Conservation (phyloP, 139 green algal genomes). For the Closterium sp. region DNA sequence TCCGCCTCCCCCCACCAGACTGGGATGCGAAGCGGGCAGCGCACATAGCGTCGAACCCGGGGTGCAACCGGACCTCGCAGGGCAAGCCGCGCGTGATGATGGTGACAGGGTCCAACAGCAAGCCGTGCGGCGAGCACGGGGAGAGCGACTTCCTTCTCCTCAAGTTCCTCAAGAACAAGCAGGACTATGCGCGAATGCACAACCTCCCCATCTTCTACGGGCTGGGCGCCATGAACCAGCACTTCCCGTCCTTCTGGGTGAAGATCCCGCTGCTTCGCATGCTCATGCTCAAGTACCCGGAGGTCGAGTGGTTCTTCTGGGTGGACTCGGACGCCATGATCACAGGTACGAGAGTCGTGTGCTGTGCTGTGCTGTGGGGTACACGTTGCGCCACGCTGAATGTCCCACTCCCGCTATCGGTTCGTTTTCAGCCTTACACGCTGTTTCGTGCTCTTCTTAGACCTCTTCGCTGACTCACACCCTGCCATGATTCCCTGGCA, state of each 20-base stretch:
- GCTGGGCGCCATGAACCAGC: not conserved
- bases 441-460: too few relatives aligned
- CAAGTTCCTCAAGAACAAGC: conserved; percentile 24
- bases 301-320: conserved; percentile 50
- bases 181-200: conserved; percentile 20
- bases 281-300: conserved; percentile 22
- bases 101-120: not conserved
- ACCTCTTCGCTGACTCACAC: too few relatives aligned
- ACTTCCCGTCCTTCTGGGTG: not conserved
- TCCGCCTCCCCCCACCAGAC: not conserved
- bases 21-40: not conserved
- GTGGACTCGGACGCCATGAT: conserved; percentile 43
- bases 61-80: not conserved
- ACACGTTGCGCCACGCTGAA: too few relatives aligned
- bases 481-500: not conserved
- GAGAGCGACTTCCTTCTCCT: not conserved
- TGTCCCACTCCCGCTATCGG: too few relatives aligned
- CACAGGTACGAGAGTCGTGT: conserved; percentile 24
- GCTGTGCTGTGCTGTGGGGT: not conserved
- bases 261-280: conserved; percentile 12
- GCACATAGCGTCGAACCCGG: not conserved
- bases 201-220: not conserved
- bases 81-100: not conserved
- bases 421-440: too few relatives aligned
- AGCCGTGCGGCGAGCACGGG: not conserved